phyloP scores from a whole-genome alignment of 257 asterid genomes.

The Przewalskia tangutica region DNA sequence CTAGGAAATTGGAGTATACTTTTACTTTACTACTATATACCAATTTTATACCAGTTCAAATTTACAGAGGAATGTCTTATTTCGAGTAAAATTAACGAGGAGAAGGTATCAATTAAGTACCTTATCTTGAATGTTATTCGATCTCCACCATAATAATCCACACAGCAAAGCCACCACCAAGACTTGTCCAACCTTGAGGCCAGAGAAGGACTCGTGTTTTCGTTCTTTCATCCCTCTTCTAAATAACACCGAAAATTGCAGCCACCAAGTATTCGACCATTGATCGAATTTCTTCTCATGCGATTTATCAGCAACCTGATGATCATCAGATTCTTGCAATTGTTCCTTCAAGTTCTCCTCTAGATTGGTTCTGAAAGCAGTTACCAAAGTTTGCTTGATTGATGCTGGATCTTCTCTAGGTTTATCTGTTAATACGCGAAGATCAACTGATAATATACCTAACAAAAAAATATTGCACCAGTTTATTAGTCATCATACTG shows the following conservation, averaged over 20 bases:
- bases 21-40: background rate
- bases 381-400: constrained; percentile 35
- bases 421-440: constrained; percentile 15
- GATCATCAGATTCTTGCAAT: constrained; percentile 3
- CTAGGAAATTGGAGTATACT: background rate
- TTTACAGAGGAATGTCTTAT: background rate
- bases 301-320: background rate
- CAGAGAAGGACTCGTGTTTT: constrained; percentile 58
- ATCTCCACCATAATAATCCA: constrained; percentile 82
- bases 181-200: constrained; percentile 44
- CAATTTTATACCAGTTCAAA: background rate
- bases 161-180: constrained; percentile 32
- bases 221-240: constrained; percentile 67
- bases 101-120: constrained; percentile 11
- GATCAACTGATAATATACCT: constrained; percentile 31
- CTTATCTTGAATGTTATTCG: constrained; percentile 68
- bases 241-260: constrained; percentile 53
- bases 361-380: constrained; percentile 31
- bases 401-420: constrained; percentile 27
- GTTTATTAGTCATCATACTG: background rate
- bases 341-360: constrained; percentile 26
- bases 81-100: background rate
- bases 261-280: constrained; percentile 74
- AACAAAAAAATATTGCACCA: background rate
- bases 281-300: constrained; percentile 19